phyloP scores from a whole-genome alignment of 106 monocot species.

The Dioscorea zingiberensis region DNA sequence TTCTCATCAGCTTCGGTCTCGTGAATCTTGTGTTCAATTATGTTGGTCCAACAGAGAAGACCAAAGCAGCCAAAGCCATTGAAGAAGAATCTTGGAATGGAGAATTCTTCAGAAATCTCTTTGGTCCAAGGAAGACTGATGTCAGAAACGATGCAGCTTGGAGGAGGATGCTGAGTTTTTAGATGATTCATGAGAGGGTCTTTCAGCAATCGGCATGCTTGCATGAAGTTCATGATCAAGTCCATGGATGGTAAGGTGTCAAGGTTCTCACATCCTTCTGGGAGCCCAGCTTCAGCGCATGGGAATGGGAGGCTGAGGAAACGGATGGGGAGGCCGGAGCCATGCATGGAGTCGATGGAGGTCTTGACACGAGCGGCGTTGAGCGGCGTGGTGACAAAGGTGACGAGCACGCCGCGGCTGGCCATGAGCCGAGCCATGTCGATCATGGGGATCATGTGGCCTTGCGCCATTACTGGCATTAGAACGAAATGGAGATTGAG shows the following conservation, averaged over 20 bases:
- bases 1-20: slow-evolving; percentile 7
- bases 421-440: slow-evolving; percentile 52
- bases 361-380: slow-evolving; percentile 30
- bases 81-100: slow-evolving; percentile 35
- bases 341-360: slow-evolving; percentile 10
- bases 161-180: not conserved
- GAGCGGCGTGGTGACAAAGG: slow-evolving; percentile 44
- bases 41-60: slow-evolving; percentile 14
- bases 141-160: slow-evolving; percentile 45
- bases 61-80: slow-evolving; percentile 28
- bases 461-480: slow-evolving; percentile 47
- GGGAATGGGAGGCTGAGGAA: slow-evolving; percentile 44
- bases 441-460: slow-evolving; percentile 62
- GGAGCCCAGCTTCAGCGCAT: slow-evolving; percentile 25
- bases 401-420: slow-evolving; percentile 33
- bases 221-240: slow-evolving; percentile 6
- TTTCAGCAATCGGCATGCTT: slow-evolving; percentile 15
- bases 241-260: slow-evolving; percentile 9
- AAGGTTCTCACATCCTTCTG: slow-evolving; percentile 40
- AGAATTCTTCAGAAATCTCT: slow-evolving; percentile 14
- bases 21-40: slow-evolving; percentile 8
- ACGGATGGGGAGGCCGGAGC: slow-evolving; percentile 15
- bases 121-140: slow-evolving; percentile 25
- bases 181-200: slow-evolving; percentile 22
- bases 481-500: slow-evolving; percentile 29